Evolutionary conservation across 208 protist species (phyloP).

Genomic region (Crithidia acanthocephali): DNA sequence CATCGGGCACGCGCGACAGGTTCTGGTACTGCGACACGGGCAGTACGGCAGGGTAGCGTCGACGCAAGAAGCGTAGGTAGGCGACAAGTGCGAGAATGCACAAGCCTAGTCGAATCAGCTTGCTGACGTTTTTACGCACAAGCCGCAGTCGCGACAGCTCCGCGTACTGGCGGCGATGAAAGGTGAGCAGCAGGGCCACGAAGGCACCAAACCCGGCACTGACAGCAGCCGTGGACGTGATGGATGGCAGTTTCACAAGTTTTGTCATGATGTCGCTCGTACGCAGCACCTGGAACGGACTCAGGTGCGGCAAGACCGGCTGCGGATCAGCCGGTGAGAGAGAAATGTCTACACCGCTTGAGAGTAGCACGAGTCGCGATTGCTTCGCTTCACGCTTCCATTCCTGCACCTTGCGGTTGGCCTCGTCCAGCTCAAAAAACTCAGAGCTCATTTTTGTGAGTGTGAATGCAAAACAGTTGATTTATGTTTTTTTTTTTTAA

Average conservation of each 20-base stretch:
- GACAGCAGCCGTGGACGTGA: conserved; percentile 35
- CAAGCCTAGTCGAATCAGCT: conserved; percentile 13
- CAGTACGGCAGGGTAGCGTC: conserved; percentile 29
- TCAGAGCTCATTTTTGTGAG: not conserved
- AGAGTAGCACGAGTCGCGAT: conserved; percentile 23
- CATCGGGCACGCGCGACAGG: conserved; percentile 38
- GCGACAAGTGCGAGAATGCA: not conserved
- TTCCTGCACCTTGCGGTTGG: conserved; percentile 42
- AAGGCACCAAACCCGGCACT: conserved; percentile 45
- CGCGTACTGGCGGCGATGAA: not conserved
- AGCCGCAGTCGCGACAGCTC: not conserved
- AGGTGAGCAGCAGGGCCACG: conserved; percentile 25
- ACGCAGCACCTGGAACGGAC: conserved; percentile 41
- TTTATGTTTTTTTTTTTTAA: too few relatives aligned
- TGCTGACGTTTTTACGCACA: not conserved
- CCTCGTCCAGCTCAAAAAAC: conserved; percentile 33
- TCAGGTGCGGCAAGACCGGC: conserved; percentile 37
- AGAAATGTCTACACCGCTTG: conserved; percentile 45
- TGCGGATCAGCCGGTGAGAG: conserved; percentile 35
- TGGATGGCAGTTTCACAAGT: conserved; percentile 47
- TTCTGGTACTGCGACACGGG: conserved; percentile 47
- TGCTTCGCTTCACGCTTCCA: conserved; percentile 51
- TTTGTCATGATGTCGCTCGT: conserved; percentile 34
- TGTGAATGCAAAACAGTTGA: not conserved
- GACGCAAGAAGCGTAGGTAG: conserved; percentile 40